Evolutionary conservation across 768 basidiomycete genomes (phyloP).

Genomic region (Pisolithus tinctorius): DNA sequence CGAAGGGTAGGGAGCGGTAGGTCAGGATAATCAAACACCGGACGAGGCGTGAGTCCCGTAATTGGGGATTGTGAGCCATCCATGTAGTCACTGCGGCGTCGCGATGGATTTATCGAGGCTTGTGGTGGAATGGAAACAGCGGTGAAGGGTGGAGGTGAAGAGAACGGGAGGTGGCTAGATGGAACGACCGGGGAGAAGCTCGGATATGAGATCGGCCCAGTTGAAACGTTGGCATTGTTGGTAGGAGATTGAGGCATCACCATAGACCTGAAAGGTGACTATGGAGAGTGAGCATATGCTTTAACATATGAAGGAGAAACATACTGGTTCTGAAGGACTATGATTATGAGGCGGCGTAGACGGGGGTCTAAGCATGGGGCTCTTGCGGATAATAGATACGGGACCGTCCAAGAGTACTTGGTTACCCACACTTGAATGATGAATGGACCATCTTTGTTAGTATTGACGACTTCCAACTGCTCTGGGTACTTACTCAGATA

Average conservation of each 20-base stretch:
- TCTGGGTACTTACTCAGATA: constrained; percentile 14
- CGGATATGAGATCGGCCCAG: constrained; percentile 46
- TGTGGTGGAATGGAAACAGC: constrained; percentile 64
- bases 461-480: background rate
- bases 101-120: constrained; percentile 77
- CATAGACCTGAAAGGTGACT: constrained; percentile 32
- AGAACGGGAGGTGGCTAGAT: constrained; percentile 33
- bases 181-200: constrained; percentile 36
- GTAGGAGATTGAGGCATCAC: constrained; percentile 29
- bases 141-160: constrained; percentile 33
- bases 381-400: constrained; percentile 27
- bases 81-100: constrained; percentile 70
- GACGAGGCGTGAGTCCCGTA: constrained; percentile 37
- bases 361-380: constrained; percentile 34
- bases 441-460: constrained; percentile 9
- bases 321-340: constrained; percentile 46
- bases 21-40: constrained; percentile 77
- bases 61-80: constrained; percentile 70
- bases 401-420: constrained; percentile 10
- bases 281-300: constrained; percentile 7
- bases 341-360: constrained; percentile 41
- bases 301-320: constrained; percentile 9
- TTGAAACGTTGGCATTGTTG: constrained; percentile 31
- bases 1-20: constrained; percentile 49
- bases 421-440: constrained; percentile 7